Evolutionary conservation across 1,284 basidiomycete genomes (phyloP).

Genomic region (Waitea zeae): DNA sequence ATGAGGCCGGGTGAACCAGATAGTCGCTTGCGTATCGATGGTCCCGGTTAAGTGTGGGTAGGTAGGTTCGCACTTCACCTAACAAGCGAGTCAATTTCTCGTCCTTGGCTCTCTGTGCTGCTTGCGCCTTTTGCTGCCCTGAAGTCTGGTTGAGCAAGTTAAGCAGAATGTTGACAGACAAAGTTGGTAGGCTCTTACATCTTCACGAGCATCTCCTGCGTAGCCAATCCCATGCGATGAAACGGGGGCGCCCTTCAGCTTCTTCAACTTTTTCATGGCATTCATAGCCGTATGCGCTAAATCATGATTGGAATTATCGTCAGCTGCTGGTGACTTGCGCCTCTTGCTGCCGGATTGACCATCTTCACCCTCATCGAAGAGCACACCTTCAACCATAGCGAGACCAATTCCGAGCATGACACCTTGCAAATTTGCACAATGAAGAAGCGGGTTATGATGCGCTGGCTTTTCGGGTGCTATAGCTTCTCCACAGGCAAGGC

Average conservation of each 20-base stretch:
- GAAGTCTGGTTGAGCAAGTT: not conserved
- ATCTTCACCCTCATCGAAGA: constrained; percentile 42
- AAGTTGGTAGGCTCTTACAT: constrained; percentile 35
- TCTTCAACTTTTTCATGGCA: constrained; percentile 25
- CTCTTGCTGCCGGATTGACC: constrained; percentile 17
- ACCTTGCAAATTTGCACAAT: constrained; percentile 79
- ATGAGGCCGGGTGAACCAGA: constrained; percentile 72
- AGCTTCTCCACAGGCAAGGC: constrained; percentile 74
- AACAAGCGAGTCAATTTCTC: constrained; percentile 51
- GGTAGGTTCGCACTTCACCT: constrained; percentile 51
- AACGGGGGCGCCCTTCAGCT: constrained; percentile 29
- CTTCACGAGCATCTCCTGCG: constrained; percentile 62
- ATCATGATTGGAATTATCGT: too few relatives aligned
- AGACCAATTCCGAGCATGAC: constrained; percentile 75
- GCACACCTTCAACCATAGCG: constrained; percentile 58
- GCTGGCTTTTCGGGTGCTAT: constrained; percentile 21
- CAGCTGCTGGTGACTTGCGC: constrained; percentile 15
- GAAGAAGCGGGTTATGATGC: constrained; percentile 46
- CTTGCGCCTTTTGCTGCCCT: not conserved
- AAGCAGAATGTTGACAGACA: not conserved
- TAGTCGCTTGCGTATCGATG: constrained; percentile 69
- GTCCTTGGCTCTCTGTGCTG: not conserved
- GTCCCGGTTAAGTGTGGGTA: constrained; percentile 59
- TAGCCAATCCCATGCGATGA: constrained; percentile 56
- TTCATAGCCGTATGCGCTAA: constrained; percentile 14